Evolutionary conservation across 805 yeast genomes (phyloP).

Genomic region (Cyberlindnera xishuangbannaensis): DNA sequence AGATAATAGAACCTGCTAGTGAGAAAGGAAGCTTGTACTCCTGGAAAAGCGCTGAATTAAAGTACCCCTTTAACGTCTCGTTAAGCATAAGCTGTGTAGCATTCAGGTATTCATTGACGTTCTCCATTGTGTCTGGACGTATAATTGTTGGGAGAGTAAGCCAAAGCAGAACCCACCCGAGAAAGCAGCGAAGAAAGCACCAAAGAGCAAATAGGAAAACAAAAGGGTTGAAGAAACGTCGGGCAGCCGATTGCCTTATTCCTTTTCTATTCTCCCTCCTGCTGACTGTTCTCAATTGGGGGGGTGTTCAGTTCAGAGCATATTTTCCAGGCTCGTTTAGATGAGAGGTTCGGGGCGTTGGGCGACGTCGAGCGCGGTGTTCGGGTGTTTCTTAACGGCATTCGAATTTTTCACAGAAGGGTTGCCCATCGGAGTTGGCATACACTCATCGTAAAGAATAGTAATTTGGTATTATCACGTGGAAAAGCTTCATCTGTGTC

Average conservation of each 20-base stretch:
- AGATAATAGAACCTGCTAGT: slow-evolving; percentile 10
- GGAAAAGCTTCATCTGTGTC: too few species aligned
- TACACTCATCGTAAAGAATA: too few species aligned
- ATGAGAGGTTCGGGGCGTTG: neutral
- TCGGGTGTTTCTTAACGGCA: slow-evolving; percentile 1
- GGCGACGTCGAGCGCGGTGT: slow-evolving; percentile 1
- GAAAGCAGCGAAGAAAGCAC: too few species aligned
- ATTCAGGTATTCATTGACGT: slow-evolving; percentile 17
- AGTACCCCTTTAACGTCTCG: slow-evolving; percentile 21
- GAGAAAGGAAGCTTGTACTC: slow-evolving; percentile 17
- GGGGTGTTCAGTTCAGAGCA: too few species aligned
- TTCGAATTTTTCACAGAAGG: neutral
- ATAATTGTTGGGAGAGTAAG: neutral
- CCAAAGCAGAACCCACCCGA: too few species aligned
- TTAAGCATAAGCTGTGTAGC: slow-evolving; percentile 20
- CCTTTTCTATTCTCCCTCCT: too few species aligned
- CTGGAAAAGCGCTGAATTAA: slow-evolving; percentile 8
- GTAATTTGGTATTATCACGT: too few species aligned
- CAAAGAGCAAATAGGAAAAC: too few species aligned
- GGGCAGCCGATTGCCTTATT: too few species aligned
- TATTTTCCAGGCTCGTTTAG: neutral
- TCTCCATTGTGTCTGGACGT: slow-evolving; percentile 10
- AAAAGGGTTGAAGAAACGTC: too few species aligned
- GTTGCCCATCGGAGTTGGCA: too few species aligned
- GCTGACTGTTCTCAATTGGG: too few species aligned